Conservation (phyloP, 1,284 basidiomycete genomes). For the Sporisorium sorghi region DNA sequence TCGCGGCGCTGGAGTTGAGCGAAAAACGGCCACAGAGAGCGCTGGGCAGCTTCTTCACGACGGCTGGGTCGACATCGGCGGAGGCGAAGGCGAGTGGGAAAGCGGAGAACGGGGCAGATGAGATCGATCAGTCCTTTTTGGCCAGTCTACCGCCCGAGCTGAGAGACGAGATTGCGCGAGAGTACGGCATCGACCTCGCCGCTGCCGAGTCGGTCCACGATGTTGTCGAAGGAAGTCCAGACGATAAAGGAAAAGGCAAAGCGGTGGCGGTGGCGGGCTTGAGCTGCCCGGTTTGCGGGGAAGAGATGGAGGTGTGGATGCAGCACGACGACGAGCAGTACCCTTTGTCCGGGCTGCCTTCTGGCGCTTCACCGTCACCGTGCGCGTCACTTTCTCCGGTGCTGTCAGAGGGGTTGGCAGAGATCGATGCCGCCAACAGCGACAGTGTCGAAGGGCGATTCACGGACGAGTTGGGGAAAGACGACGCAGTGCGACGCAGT, state of each 20-base stretch:
- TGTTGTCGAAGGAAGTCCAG: not conserved
- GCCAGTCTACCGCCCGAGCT: constrained; percentile 46
- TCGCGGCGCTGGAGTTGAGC: constrained; percentile 58
- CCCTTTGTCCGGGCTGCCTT: constrained; percentile 43
- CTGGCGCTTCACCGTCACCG: not conserved
- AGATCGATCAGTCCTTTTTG: constrained; percentile 49
- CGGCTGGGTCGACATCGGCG: not conserved
- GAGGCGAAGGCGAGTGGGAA: not conserved
- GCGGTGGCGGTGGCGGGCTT: not conserved
- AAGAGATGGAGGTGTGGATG: constrained; percentile 52
- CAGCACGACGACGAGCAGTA: constrained; percentile 62
- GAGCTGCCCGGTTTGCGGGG: constrained; percentile 35
- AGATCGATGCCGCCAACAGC: not conserved
- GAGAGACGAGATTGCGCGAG: constrained; percentile 45
- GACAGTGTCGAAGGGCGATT: constrained; percentile 1
- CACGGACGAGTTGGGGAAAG: not conserved
- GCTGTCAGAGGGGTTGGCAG: not conserved
- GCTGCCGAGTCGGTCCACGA: not conserved
- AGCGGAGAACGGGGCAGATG: not conserved
- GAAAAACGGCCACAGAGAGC: constrained; percentile 40
- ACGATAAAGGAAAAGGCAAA: constrained; percentile 11
- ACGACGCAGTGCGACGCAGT: not conserved
- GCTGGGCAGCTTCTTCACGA: constrained; percentile 44
- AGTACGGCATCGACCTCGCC: constrained; percentile 44
- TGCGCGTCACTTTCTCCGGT: not conserved